These are phyloP conservation scores for Wallacemonas sp. DNA, from an alignment of 208 protist species.

Conservation along the genomic window DNA sequence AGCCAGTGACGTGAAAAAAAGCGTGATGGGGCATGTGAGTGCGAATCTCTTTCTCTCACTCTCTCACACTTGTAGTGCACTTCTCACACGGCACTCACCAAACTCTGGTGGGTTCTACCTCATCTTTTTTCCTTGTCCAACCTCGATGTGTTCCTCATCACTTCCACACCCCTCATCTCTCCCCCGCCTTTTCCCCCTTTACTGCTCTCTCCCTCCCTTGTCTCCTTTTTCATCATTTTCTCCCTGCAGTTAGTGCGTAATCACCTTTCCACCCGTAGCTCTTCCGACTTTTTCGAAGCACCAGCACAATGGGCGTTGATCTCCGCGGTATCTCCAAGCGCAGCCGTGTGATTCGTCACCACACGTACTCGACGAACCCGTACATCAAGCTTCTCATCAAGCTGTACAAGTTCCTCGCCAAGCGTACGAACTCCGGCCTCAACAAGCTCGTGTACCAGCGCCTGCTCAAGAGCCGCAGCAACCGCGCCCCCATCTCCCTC, in stretches of 20 bases:
- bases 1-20: no score
- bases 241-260: conserved; percentile 15
- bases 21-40: no score
- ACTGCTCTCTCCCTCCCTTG: conserved; percentile 5
- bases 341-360: conserved; percentile 92
- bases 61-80: no score
- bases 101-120: no score
- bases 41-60: no score
- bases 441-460: conserved; percentile 97
- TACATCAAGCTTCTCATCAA: conserved; percentile 99
- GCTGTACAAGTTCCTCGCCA: conserved; percentile 99
- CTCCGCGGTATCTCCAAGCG: conserved; percentile 90
- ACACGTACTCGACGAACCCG: conserved; percentile 95
- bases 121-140: no score
- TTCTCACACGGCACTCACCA: no score
- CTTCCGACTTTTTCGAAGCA: conserved; percentile 6
- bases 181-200: not conserved
- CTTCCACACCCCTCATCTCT: conserved; percentile 8
- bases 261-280: not conserved
- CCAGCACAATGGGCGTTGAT: conserved; percentile 85
- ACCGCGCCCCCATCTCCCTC: conserved; percentile 97
- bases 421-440: conserved; percentile 98
- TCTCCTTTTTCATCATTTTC: conserved; percentile 20
- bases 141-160: no score
- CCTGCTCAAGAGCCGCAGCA: conserved; percentile 96